A percentile compares a stretch with the other conserved stretches of the same genome.
These are phyloP conservation scores for Chlamydomonas sp. DNA, from an alignment of 139 green algal genomes.

Conservation along the genomic window DNA sequence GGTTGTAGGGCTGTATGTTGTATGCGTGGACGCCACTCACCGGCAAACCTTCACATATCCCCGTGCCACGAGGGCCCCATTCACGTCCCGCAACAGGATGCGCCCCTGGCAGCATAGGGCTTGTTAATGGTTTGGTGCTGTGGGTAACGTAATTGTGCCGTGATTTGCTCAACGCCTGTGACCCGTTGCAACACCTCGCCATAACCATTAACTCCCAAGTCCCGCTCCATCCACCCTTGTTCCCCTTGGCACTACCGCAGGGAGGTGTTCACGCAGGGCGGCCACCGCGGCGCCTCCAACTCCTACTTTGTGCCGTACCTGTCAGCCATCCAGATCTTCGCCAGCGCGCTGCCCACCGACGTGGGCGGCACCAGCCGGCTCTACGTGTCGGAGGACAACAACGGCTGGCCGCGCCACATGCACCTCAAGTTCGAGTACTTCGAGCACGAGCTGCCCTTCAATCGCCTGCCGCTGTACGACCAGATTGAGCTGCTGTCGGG, in stretches of 20 bases:
- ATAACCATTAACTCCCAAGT: background rate
- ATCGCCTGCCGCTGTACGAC: constrained; percentile 67
- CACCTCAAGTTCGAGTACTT: constrained; percentile 72
- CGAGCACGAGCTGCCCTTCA: constrained; percentile 74
- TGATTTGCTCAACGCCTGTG: background rate
- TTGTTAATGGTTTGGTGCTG: background rate
- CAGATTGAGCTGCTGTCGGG: constrained; percentile 60
- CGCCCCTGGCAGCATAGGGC: background rate
- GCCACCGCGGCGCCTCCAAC: constrained; percentile 65
- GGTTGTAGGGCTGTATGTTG: background rate
- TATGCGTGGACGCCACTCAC: too few species aligned
- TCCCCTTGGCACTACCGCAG: background rate
- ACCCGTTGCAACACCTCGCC: background rate
- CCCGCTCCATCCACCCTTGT: background rate
- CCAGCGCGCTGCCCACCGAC: constrained; percentile 39
- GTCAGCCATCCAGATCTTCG: constrained; percentile 83
- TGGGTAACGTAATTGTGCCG: background rate
- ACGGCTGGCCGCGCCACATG: constrained; percentile 75
- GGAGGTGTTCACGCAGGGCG: constrained; percentile 59
- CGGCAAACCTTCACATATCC: too few species aligned
- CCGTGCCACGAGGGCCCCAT: too few species aligned
- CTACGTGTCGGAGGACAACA: constrained; percentile 55
- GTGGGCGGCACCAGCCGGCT: constrained; percentile 42
- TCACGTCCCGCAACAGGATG: too few species aligned
- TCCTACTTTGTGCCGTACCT: constrained; percentile 86